Percentiles rank a stretch among this genome's conserved stretches.
phyloP scores from a whole-genome alignment of 495 filamentous ascomycete species.

The Aspergillus nanangensis region DNA sequence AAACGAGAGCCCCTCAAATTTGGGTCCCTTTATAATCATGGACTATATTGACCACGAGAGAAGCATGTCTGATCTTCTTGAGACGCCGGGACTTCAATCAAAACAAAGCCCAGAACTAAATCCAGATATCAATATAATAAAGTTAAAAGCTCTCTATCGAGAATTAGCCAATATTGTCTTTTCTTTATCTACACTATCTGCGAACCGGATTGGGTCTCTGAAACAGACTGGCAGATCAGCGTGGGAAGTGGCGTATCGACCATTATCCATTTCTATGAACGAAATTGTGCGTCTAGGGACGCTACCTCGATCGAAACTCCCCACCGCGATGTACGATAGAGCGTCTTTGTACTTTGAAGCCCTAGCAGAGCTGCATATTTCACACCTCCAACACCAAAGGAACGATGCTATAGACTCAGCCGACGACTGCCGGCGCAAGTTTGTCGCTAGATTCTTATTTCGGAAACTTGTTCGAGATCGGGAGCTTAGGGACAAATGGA shows the following conservation, averaged over 20 bases:
- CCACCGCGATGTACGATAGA: conserved; percentile 29
- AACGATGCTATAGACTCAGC: conserved; percentile 31
- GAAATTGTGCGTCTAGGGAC: conserved; percentile 24
- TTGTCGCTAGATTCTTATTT: conserved; percentile 35
- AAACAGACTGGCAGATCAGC: conserved; percentile 17
- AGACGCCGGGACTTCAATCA: conserved; percentile 13
- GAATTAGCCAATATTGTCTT: conserved; percentile 31
- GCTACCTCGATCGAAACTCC: conserved; percentile 28
- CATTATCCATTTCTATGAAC: conserved; percentile 24
- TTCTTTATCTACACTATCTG: conserved; percentile 22
- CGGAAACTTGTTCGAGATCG: conserved; percentile 21
- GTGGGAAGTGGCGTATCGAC: conserved; percentile 15
- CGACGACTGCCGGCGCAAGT: conserved; percentile 36
- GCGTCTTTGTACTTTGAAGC: conserved; percentile 29
- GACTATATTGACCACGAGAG: conserved; percentile 32
- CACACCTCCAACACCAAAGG: conserved; percentile 31
- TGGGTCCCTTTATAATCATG: conserved; percentile 29
- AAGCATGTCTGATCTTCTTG: conserved; percentile 25
- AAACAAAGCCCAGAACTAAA: conserved; percentile 22
- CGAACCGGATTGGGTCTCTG: conserved; percentile 35
- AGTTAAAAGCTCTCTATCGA: conserved; percentile 25
- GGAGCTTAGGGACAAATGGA: not conserved
- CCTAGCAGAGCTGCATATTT: conserved; percentile 39
- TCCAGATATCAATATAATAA: conserved; percentile 19
- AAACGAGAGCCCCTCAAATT: conserved; percentile 13